Base-by-base conservation (phyloP, 768 basidiomycete species). In the Auricularia cornea region DNA sequence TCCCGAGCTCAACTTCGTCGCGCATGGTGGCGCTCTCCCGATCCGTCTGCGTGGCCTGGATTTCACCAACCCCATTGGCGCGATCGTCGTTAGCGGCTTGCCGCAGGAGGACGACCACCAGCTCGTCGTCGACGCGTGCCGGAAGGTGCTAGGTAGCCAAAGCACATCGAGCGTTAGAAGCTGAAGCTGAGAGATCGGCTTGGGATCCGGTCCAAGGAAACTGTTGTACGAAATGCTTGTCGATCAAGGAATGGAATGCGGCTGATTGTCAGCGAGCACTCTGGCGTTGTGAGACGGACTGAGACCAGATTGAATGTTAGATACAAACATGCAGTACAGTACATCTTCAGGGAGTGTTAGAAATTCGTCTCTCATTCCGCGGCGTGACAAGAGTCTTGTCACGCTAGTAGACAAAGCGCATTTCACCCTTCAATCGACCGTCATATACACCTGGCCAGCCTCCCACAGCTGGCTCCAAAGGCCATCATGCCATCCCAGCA, bases 11-110 rank as follows among this genome's bases (percentile, higher is more conserved):
- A 20, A 26, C 0, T 75, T 75, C 60, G 70, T 65, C 5, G 71
- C 71, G 52, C 72, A 74, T 38, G 72, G 74, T 1, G 74, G 76
- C 1, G 75, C 71, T 4, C 70, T 76, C 59, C 76, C 76, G 2
- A 65, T 77, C 28, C 63, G 72, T 28, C 74, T 77, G 40, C 69
- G 64, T 64, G 68, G 68, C 14, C 72, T 76, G n/a, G 74, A 77
- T 29, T 73, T 73, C 0, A 5, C 74, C 6, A 59, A 56, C 31
- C 62, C 62, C 5, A 69, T 76, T 2, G 76, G 72, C 0, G 75
- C 73, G 30, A 72, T 77, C n/a, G 74, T 74, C 14, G 76, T 76
- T 1, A 72, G 72, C 44, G 76, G 74, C 10, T 62, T 77, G 59
- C 63, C 60, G 51, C 68, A 72, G 64, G 70, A 72, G 23, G 68